Evolutionary conservation across 257 asterid species (phyloP).

Genomic region (Petunia secreta): DNA sequence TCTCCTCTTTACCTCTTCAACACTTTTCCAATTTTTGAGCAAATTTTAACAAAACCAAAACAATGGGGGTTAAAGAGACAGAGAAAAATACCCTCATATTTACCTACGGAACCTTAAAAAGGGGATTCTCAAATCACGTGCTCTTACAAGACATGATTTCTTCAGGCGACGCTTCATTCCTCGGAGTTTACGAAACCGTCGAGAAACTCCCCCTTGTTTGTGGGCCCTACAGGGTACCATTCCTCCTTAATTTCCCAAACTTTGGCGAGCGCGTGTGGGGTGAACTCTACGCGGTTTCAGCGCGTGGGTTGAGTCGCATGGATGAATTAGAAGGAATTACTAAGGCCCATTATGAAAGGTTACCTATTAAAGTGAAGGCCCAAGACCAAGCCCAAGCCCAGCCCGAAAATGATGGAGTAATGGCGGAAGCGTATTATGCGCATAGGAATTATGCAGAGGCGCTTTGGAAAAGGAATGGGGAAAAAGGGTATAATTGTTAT

Average conservation of each 20-base stretch:
- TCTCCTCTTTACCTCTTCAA: background rate
- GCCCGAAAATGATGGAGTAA: background rate
- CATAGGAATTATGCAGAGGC: conserved; percentile 76
- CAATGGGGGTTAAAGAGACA: conserved; percentile 18
- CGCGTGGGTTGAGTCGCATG: conserved; percentile 52
- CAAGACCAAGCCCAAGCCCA: background rate
- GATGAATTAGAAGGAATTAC: conserved; percentile 75
- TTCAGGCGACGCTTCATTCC: conserved; percentile 66
- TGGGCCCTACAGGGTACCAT: conserved; percentile 83
- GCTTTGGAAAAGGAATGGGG: conserved; percentile 73
- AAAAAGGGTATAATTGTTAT: conserved; percentile 53
- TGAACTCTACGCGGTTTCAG: conserved; percentile 69
- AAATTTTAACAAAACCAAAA: background rate
- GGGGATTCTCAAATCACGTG: conserved; percentile 75
- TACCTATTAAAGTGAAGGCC: conserved; percentile 45
- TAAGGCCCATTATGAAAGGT: conserved; percentile 71
- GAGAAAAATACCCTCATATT: conserved; percentile 43
- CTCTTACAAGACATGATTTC: conserved; percentile 61
- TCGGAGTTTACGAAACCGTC: conserved; percentile 57
- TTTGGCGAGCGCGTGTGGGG: conserved; percentile 64
- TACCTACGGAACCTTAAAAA: conserved; percentile 85
- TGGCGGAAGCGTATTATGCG: conserved; percentile 65
- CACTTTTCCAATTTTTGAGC: background rate
- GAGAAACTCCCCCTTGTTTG: conserved; percentile 69
- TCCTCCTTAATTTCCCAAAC: conserved; percentile 78